Evolutionary conservation across 169 alveolate genomes (phyloP).

Genomic region (Babesia ovata): DNA sequence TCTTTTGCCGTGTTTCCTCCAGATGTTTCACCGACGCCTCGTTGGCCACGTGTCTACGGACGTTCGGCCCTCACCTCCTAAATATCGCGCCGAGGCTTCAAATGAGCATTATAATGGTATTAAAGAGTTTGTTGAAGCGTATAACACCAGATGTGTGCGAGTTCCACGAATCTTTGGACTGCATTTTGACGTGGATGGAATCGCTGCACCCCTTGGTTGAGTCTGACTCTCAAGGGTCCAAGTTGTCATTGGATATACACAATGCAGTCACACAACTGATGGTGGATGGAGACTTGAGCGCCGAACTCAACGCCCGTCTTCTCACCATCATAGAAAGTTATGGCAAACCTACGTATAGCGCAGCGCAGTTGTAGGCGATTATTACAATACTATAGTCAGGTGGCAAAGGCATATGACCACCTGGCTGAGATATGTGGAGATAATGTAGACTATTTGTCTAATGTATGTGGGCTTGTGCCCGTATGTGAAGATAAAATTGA

Average conservation of each 20-base stretch:
- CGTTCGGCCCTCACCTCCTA: not conserved
- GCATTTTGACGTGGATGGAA: slow-evolving; percentile 14
- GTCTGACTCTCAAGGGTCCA: not conserved
- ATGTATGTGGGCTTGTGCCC: not conserved
- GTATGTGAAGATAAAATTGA: not conserved
- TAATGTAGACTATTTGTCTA: not conserved
- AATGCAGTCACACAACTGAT: not conserved
- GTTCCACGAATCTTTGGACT: not conserved
- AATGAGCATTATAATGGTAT: not conserved
- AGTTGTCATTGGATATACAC: not conserved
- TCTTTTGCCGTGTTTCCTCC: slow-evolving; percentile 22
- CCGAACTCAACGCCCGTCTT: not conserved
- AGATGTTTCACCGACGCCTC: slow-evolving; percentile 10
- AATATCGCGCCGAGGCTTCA: not conserved
- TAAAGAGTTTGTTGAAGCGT: slow-evolving; percentile 13
- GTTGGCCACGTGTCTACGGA: slow-evolving; percentile 23
- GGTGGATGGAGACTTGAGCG: not conserved
- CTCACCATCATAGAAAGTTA: not conserved
- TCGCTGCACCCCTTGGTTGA: not conserved
- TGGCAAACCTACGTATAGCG: slow-evolving; percentile 11
- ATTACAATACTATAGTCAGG: slow-evolving; percentile 19
- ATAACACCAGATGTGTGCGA: slow-evolving; percentile 2
- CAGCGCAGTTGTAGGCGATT: slow-evolving; percentile 20
- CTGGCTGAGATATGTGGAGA: slow-evolving; percentile 1
- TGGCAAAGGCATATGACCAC: not conserved